Conservation (phyloP, 805 yeast genomes). For the Sugiyamaella americana region DNA sequence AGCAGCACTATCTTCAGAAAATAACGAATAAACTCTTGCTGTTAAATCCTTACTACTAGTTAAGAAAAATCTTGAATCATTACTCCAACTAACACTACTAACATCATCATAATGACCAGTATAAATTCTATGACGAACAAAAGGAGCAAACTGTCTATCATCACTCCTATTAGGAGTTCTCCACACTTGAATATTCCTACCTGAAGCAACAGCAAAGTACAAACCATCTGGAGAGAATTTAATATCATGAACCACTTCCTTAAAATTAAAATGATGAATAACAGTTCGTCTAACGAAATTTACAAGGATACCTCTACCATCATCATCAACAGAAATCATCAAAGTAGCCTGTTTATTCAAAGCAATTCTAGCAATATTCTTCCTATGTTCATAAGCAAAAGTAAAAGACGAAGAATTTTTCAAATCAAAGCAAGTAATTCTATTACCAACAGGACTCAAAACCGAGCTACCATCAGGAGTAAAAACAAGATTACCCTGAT, state of each 20-base stretch:
- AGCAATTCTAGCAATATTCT: constrained; percentile 72
- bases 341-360: constrained; percentile 77
- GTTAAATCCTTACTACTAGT: constrained; percentile 89
- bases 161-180: constrained; percentile 74
- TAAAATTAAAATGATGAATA: constrained; percentile 89
- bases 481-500: constrained; percentile 84
- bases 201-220: constrained; percentile 78
- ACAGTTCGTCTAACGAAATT: constrained; percentile 80
- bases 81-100: constrained; percentile 76
- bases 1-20: constrained; percentile 63
- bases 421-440: constrained; percentile 84
- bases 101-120: constrained; percentile 91
- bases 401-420: constrained; percentile 81
- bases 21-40: constrained; percentile 72
- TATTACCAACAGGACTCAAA: constrained; percentile 88
- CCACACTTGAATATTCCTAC: constrained; percentile 87
- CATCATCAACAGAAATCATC: constrained; percentile 75
- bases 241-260: constrained; percentile 64
- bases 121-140: constrained; percentile 80
- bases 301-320: constrained; percentile 88
- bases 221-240: constrained; percentile 86
- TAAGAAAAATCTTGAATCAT: constrained; percentile 80
- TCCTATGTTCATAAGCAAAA: constrained; percentile 87
- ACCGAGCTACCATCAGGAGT: constrained; percentile 80
- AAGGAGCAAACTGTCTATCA: constrained; percentile 93